Evolutionary conservation across 2,329 filamentous ascomycete genomes (phyloP), one percentile per base, ranked within the genome.

Genomic region (Aspergillus hiratsukae): DNA sequence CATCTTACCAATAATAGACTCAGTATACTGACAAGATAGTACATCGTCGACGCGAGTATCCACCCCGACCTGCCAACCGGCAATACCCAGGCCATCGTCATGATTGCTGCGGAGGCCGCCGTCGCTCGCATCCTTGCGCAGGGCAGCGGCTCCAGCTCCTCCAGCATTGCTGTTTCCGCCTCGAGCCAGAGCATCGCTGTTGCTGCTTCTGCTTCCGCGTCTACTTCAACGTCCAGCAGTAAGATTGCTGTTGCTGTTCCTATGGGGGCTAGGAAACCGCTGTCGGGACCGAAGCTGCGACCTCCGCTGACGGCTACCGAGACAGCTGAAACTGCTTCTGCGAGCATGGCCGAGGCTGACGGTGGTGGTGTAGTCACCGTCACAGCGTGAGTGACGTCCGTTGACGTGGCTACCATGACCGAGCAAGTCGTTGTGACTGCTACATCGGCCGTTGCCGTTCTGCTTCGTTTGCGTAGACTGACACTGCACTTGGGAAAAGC

Each of bases 1-100:
- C 28, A 29, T 29, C 28, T 29, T 29, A 11, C 28, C 28, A 29
- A 2, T 23, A 23, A 23, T 23, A 11, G 9, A 29, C 28, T 11
- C 9, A 10, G 28, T 29, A 29, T 11, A 40, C 46, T 58, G 35
- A 55, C 7, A 48, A 4, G 9, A 6, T 43, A 64, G 48, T 87
- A 85, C 64, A 81, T 88, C 14, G 83, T 89, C 3, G 86, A 89
- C 64, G 86, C 83, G 0, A 83, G 81, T 58, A 85, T 89, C 65
- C 87, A 88, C 74, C 86, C 87, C 0, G 87, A 86, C 59, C 82
- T 88, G 64, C 79, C 84, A 3, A 84, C 84, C 1, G 83, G 85
- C 5, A 90, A 90, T 73, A 87, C 87, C 1, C 82, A 83, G 48
- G 81, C 84, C 1, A 80, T 84, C 35, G 82, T 88, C 62, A 83